Conservation (phyloP, 345 rosid species). For the Acer negundo region DNA sequence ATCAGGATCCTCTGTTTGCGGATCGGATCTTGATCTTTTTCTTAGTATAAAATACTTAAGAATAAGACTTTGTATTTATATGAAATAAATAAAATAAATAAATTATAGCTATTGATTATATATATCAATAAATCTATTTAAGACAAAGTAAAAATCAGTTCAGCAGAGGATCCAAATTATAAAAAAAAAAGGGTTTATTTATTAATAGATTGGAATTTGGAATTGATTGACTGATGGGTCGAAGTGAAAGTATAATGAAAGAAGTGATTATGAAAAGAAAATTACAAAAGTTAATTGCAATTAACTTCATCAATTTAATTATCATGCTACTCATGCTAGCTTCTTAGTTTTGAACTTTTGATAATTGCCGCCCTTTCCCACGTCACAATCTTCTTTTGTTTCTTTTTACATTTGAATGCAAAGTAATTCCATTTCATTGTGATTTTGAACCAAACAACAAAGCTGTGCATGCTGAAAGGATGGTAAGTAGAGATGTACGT, state of each 20-base stretch:
- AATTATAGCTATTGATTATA: no score
- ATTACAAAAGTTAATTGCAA: background rate
- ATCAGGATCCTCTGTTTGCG: no score
- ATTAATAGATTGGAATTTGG: background rate
- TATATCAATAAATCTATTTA: no score
- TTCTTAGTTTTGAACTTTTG: background rate
- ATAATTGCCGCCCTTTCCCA: background rate
- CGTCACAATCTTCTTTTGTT: background rate
- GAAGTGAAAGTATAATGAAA: slow-evolving; percentile 3
- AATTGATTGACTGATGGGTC: background rate
- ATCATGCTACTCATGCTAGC: background rate
- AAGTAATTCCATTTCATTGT: background rate
- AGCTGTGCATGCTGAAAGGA: no score
- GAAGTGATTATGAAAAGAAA: slow-evolving; percentile 5
- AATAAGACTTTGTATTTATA: no score
- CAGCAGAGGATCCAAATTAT: no score
- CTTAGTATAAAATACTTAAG: no score
- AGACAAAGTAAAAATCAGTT: no score
- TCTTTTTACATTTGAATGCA: background rate
- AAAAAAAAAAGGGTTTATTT: no score
- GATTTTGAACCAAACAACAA: background rate
- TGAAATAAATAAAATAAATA: no score
- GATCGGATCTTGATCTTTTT: no score
- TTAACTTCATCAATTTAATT: background rate
- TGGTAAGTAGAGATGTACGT: no score